Evolutionary conservation across 768 basidiomycete species (phyloP), one percentile per base, ranked within the genome.

Genomic region (Auriscalpium orientale): DNA sequence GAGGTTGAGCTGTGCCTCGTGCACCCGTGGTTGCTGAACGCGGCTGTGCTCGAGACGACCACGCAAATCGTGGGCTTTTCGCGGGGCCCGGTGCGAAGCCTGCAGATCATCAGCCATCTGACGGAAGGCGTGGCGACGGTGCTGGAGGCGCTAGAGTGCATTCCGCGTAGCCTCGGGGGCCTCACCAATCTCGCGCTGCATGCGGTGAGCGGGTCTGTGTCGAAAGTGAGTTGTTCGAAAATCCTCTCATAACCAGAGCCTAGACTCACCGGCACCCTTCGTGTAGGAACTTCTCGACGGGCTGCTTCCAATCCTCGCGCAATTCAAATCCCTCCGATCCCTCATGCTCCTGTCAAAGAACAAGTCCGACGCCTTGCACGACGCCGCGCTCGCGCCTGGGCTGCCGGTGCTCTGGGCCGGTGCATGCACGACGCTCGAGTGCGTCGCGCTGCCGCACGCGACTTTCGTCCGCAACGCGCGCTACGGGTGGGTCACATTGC

Each of bases 1-100:
- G 62, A 64, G 40, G 65, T 68, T 10, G 67, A 68, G 45, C 53
- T 68, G 20, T 66, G 64, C 45, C 56, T 68, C 36, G 51, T 62
- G 46, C 61, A 66, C 21, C 64, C 66, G 2, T 66, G 61, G 57
- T 49, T 65, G 11, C 60, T 68, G 49, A 67, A 58, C 37, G 55
- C 59, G 16, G 65, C 66, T 6, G 59, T 68, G 18, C 45, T 68
- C 28, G 58, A 58, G 43, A 66, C 60, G 45, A 57, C 64, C 15
- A 60, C 61, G 20, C 53, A 49, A 33, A 66, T 62, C 22, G 51
- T 68, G 49, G 53, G 62, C 3, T 64, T 56, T 47, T 66, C 67
- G 2, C 58, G 54, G 16, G 55, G 58, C 6, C 64, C 65, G 1
- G 20, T 68, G 28, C 58, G 56, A 12, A 61, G 62, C 3, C 54